Evolutionary conservation across 306 rosid species (phyloP), one percentile per base, ranked within the genome.

Genomic region (Inga oerstediana): DNA sequence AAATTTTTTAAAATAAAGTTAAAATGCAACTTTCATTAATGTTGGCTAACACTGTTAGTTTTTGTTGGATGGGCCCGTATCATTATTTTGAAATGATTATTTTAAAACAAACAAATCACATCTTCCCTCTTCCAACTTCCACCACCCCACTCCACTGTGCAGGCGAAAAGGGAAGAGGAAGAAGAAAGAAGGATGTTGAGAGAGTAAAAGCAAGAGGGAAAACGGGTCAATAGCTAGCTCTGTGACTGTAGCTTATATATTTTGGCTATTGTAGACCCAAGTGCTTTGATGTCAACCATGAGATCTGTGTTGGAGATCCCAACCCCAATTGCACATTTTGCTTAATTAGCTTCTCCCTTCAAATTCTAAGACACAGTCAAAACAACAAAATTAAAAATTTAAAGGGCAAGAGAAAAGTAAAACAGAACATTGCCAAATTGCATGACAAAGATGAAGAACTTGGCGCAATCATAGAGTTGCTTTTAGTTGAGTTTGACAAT

Each of bases 391-490:
- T 34, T 19, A 54, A 54, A 54, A 43, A 56, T 56, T 24, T 2
- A 7, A 59, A 71, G 24, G 11, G 49, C 4, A 72, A 75, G 41
- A 51, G 20, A 62, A 15, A 79, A 0, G 67, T 34, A 39, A 74
- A 13, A 49, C 16, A 79, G n/a, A 9, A 52, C 56, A 30, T 75
- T 34, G n/a, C 62, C 54, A 74, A 85, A 74, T 75, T 72, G 86
- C 81, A 78, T 71, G 82, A 79, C 87, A 88, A 83, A 85, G 86
- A 85, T 88, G 88, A 88, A 87, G 88, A 85, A 82, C 87, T 80
- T 66, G 78, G 78, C 64, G 85, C 80, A 85, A 85, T 88, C 85
- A 88, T 88, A 76, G 68, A 74, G 77, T 34, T 72, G 84, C 84
- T 83, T 81, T 88, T 85, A 77, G 85, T 59, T 80, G 78, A 84